These are phyloP conservation scores for Rhizopogon roseolus DNA, from an alignment of 768 basidiomycete genomes.

Conservation along the genomic window DNA sequence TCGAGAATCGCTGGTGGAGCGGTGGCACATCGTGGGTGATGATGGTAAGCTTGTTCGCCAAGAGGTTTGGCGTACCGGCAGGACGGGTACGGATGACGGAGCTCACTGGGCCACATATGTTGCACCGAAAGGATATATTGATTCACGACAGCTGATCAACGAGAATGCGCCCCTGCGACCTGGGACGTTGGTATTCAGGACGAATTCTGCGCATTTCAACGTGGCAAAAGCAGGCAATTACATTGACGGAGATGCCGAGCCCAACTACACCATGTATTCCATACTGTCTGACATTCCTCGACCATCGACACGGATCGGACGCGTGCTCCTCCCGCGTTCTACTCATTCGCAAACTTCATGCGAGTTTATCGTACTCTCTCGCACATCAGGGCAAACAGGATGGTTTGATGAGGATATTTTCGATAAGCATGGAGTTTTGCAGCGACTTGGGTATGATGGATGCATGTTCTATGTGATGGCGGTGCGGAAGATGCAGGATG, in stretches of 20 bases:
- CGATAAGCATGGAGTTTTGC: neutral
- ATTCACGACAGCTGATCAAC: neutral
- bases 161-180: neutral
- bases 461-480: conserved; percentile 18
- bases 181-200: conserved; percentile 19
- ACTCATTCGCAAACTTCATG: conserved; percentile 4
- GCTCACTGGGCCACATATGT: neutral
- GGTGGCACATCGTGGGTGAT: conserved; percentile 14
- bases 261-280: conserved; percentile 7
- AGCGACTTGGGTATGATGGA: conserved; percentile 9
- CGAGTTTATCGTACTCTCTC: conserved; percentile 18
- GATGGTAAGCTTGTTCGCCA: conserved; percentile 8
- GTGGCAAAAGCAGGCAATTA: conserved; percentile 2
- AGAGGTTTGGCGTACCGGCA: conserved; percentile 3
- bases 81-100: no score
- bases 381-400: neutral
- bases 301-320: conserved; percentile 1
- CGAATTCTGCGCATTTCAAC: conserved; percentile 8
- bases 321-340: conserved; percentile 12
- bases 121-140: neutral
- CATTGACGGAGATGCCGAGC: neutral
- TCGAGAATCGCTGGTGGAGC: conserved; percentile 13
- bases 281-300: neutral
- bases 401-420: conserved; percentile 7
- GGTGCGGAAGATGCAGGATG: conserved; percentile 1